These are phyloP conservation scores for Tranzscheliella williamsii DNA, from an alignment of 1,284 basidiomycete species.

Conservation along the genomic window DNA sequence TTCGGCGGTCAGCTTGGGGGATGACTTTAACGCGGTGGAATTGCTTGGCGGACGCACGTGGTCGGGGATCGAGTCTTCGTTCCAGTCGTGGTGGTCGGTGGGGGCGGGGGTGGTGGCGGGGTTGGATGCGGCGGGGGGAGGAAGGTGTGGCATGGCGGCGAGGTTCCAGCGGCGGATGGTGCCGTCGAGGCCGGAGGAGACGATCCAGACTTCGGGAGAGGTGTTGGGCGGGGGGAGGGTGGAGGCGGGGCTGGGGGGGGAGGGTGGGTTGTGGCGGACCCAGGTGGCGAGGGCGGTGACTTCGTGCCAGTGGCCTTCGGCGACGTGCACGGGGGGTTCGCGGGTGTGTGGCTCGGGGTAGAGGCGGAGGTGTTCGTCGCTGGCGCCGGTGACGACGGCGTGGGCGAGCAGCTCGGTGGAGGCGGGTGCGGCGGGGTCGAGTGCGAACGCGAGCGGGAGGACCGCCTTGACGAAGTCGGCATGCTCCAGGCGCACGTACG, in stretches of 20 bases:
- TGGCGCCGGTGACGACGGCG: conserved; percentile 11
- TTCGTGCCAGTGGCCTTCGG: conserved; percentile 54
- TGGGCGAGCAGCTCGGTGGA: background rate
- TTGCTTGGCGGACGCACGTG: background rate
- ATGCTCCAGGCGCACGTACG: conserved; percentile 1
- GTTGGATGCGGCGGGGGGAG: background rate
- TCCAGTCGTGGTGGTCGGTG: background rate
- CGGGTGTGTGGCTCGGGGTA: background rate
- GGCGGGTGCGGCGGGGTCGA: background rate
- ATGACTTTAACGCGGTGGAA: background rate
- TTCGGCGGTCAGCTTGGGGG: conserved; percentile 36
- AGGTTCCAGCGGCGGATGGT: conserved; percentile 40
- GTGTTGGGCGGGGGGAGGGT: background rate
- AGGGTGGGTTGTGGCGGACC: too few relatives aligned
- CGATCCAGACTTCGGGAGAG: conserved; percentile 13
- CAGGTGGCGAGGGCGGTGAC: conserved; percentile 25
- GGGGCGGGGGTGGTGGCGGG: background rate
- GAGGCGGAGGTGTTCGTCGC: conserved; percentile 30
- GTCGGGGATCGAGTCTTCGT: background rate
- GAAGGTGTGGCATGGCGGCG: background rate
- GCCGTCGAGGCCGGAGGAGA: conserved; percentile 42
- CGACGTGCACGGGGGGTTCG: background rate
- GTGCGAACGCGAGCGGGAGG: conserved; percentile 1
- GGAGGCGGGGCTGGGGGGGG: background rate
- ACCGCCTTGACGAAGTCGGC: conserved; percentile 18